Evolutionary conservation across 306 rosid species (phyloP), one percentile per base, ranked within the genome.

Genomic region (Prunus campanulata): DNA sequence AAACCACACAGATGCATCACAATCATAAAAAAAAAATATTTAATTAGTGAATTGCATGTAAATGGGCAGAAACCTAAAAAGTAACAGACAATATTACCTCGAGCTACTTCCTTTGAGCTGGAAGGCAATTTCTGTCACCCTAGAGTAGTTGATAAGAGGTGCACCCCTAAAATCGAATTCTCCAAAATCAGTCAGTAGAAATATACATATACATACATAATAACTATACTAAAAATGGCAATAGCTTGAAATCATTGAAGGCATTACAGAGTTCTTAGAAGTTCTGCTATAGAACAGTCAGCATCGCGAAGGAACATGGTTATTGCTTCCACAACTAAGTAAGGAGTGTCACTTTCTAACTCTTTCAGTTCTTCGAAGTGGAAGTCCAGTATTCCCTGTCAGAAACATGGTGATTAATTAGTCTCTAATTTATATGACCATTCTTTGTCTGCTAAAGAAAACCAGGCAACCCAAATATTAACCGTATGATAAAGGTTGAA

Each of bases 91-190:
- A 32, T 68, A 66, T 55, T 69, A 77, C 75, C 68, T 47, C 27
- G 79, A 52, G 66, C 79, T 76, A 22, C 66, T 8, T 35, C 79
- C 66, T 52, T 35, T 66, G 24, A 77, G 74, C 22, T 3, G 68
- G 47, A 42, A 25, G 32, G 59, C 22, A 25, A 49, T 19, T 27
- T 24, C 50, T 42, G 46, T 25, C 62, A 69, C 50, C 27, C 59
- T 68, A 30, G 50, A 11, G 62, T 24, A 68, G 80, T 68, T 51
- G 56, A 68, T 22, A 24, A 46, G 49, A 12, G 50, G 60, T 14
- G 35, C 75, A 7, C 56, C 55, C 75, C 80, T 77, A 19, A 68
- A 71, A 59, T 56, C 25, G 46, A 68, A 68, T 11, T 10, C 32
- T 54, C 70, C 73, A 19, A 51, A 55, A 16, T 69, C n/a, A 11